A percentile compares a stretch with the other conserved stretches of the same genome.
Conservation (phyloP, 2,329 filamentous ascomycete genomes). For the Stenocarpella maydis region DNA sequence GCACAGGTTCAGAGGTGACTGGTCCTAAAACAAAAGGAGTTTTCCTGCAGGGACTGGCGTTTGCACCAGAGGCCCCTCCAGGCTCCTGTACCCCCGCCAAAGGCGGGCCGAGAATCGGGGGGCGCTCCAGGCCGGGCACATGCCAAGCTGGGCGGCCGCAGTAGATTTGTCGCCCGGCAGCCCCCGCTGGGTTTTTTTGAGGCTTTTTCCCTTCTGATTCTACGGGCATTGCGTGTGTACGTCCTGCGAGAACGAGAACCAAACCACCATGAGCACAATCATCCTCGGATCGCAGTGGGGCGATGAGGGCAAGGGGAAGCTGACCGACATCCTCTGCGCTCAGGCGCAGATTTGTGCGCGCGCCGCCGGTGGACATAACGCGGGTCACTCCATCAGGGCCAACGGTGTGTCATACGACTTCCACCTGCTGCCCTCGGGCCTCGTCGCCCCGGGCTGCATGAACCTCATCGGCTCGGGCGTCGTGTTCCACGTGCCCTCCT, state of each 20-base stretch:
- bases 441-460: constrained; percentile 74
- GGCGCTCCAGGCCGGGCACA: neutral
- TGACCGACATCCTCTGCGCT: constrained; percentile 64
- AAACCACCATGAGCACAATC: constrained; percentile 58
- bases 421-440: constrained; percentile 72
- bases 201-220: constrained; percentile 41
- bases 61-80: neutral
- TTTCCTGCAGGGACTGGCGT: neutral
- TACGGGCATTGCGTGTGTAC: constrained; percentile 33
- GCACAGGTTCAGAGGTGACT: too few species aligned
- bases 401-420: constrained; percentile 59
- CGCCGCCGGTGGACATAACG: constrained; percentile 67
- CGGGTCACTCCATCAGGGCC: constrained; percentile 57
- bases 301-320: constrained; percentile 59
- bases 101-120: constrained; percentile 1
- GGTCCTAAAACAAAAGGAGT: neutral
- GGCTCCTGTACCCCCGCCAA: neutral
- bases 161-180: neutral
- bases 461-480: constrained; percentile 78
- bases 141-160: neutral
- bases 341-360: constrained; percentile 64
- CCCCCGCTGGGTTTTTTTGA: neutral
- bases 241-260: constrained; percentile 22
- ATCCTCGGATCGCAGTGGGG: constrained; percentile 68
- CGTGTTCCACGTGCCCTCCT: constrained; percentile 67